Evolutionary conservation across 306 rosid species (phyloP), one percentile per base, ranked within the genome.

Genomic region (Dalbergia cultrata): DNA sequence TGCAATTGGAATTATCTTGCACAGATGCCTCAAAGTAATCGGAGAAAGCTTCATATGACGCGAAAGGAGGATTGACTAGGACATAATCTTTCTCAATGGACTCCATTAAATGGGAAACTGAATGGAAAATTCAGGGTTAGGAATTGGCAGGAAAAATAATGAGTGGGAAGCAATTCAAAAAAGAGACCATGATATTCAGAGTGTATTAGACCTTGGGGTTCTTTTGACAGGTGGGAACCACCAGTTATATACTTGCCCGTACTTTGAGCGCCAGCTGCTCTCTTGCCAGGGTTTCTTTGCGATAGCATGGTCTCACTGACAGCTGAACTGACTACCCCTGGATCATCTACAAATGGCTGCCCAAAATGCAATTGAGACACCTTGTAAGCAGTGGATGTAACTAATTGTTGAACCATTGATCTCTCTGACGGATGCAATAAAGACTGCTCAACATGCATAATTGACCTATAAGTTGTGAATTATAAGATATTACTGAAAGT

Each of bases 71-170:
- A 85, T 90, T 75, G 81, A 96, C 90, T 13, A 96, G 66, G 70
- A 93, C 99, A 66, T 96, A 96, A 76, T 75, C 97, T 81, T 86
- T 92, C 92, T 92, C 98, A 43, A 96, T 84, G 26, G 90, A 89
- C 84, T 92, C 97, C 93, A 90, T 84, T 68, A 91, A 93, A 88
- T 72, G 89, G 52, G 91, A 88, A 86, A 83, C 99, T 96, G 89
- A 58, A 84, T 14, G 67, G 49, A 56, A 11, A 80, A 75, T 22
- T 9, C 0, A 63, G 45, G 58, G 19, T 81, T 80, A 83, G 57
- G 53, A 49, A 71, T 79, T 56, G 31, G 14, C 50, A 26, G 31
- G 54, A 44, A 64, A 67, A 83, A 50, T 47, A 45, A 64, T 5
- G 6, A 6, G 17, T 22, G 45, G 39, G 57, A 77, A 67, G 63